A percentile compares a stretch with the other conserved stretches of the same genome.
These are phyloP conservation scores for Moesziomyces sp. DNA, from an alignment of 1,284 basidiomycete species.

Conservation along the genomic window DNA sequence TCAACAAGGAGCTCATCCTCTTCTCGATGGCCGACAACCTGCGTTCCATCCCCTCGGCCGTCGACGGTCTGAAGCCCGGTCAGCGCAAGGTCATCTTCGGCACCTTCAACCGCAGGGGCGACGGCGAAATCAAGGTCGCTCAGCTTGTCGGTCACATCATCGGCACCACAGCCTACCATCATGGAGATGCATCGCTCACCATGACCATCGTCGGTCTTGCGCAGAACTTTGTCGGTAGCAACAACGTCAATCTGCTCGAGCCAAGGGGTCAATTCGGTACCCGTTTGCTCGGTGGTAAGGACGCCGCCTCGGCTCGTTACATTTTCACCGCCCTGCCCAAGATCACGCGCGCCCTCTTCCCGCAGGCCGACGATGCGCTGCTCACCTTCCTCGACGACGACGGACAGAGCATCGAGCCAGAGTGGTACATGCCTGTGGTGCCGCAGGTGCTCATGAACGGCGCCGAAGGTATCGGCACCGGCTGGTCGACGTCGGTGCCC, in stretches of 20 bases:
- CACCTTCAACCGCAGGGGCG: slow-evolving; percentile 93
- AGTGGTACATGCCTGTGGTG: slow-evolving; percentile 90
- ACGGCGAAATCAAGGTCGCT: slow-evolving; percentile 93
- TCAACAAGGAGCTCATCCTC: slow-evolving; percentile 96
- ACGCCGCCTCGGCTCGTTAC: slow-evolving; percentile 96
- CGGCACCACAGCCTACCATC: slow-evolving; percentile 95
- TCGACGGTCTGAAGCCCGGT: slow-evolving; percentile 97
- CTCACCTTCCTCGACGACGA: slow-evolving; percentile 89
- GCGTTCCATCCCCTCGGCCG: slow-evolving; percentile 85
- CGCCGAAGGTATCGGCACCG: slow-evolving; percentile 96
- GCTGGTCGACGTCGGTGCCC: slow-evolving; percentile 94
- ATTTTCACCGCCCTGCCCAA: slow-evolving; percentile 87
- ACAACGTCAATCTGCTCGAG: slow-evolving; percentile 89
- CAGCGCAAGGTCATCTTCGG: slow-evolving; percentile 96
- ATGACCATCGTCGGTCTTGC: slow-evolving; percentile 93
- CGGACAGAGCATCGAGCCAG: slow-evolving; percentile 87
- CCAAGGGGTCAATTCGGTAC: slow-evolving; percentile 98
- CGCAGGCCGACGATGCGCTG: slow-evolving; percentile 85
- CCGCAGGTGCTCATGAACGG: slow-evolving; percentile 94
- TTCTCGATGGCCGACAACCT: slow-evolving; percentile 99
- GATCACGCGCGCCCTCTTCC: slow-evolving; percentile 83
- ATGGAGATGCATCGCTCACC: slow-evolving; percentile 88
- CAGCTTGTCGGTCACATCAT: slow-evolving; percentile 94
- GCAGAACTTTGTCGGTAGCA: slow-evolving; percentile 93
- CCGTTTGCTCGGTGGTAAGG: slow-evolving; percentile 65